Conservation (phyloP, 768 basidiomycete genomes). For the Russula compacta region DNA sequence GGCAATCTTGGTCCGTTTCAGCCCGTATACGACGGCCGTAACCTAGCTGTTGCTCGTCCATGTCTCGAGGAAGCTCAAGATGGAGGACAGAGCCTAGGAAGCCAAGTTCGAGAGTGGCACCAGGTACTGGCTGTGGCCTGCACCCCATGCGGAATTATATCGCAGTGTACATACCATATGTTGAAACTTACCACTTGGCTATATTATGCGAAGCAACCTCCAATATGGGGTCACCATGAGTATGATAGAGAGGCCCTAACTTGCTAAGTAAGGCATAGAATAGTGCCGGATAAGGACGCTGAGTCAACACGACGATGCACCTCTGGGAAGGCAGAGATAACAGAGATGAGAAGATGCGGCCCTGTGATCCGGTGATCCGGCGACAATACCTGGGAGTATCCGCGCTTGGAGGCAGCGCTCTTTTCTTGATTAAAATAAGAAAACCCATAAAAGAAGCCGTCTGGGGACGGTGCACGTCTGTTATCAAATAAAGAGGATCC, state of each 20-base stretch:
- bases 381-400: conserved; percentile 68
- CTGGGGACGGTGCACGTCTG: conserved; percentile 34
- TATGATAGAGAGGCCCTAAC: conserved; percentile 66
- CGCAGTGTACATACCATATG: background rate
- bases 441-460: conserved; percentile 72
- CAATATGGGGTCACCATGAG: conserved; percentile 69
- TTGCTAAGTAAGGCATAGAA: conserved; percentile 59
- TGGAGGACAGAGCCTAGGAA: conserved; percentile 72
- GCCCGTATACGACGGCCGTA: conserved; percentile 30
- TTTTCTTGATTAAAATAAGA: conserved; percentile 66
- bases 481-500: conserved; percentile 21
- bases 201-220: conserved; percentile 84
- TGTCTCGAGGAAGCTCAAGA: conserved; percentile 57
- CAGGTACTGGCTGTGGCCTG: conserved; percentile 73
- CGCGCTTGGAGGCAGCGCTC: conserved; percentile 59
- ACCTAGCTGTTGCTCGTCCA: conserved; percentile 66
- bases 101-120: conserved; percentile 64
- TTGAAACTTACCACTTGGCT: conserved; percentile 58
- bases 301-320: conserved; percentile 74
- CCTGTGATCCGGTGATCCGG: background rate
- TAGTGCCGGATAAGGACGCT: conserved; percentile 73
- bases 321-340: conserved; percentile 36
- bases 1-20: conserved; percentile 17
- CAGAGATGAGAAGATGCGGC: conserved; percentile 12
- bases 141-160: conserved; percentile 29